Conservation (phyloP, 805 yeast species). For the Wickerhamomyces queroliae region DNA sequence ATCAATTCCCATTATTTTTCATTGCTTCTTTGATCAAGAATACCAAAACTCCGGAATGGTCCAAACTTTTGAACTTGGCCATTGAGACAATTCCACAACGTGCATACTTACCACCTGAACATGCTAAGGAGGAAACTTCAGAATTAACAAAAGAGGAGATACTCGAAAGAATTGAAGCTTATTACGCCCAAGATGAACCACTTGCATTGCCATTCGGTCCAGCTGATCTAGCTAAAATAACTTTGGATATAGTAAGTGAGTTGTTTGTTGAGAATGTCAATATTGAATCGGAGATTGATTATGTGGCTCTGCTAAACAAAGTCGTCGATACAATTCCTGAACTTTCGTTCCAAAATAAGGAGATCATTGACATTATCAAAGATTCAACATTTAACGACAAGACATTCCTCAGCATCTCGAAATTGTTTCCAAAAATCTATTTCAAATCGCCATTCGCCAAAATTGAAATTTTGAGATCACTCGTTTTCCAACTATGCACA, state of each 20-base stretch:
- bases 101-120: constrained; percentile 51
- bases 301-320: constrained; percentile 28
- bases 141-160: constrained; percentile 15
- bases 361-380: constrained; percentile 24
- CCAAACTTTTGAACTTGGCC: constrained; percentile 35
- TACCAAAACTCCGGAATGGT: constrained; percentile 24
- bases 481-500: constrained; percentile 16
- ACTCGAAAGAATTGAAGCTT: constrained; percentile 25
- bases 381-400: constrained; percentile 7
- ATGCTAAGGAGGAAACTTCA: constrained; percentile 23
- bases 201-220: constrained; percentile 32
- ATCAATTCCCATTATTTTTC: constrained; percentile 71
- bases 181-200: constrained; percentile 26
- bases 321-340: constrained; percentile 44
- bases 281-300: constrained; percentile 19
- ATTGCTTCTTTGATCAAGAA: constrained; percentile 35
- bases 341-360: constrained; percentile 27
- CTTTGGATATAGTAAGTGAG: constrained; percentile 27
- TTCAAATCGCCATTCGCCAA: constrained; percentile 22
- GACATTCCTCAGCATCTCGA: constrained; percentile 23
- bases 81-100: constrained; percentile 56
- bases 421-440: constrained; percentile 23
- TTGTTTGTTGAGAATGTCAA: constrained; percentile 20
- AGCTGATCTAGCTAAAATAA: constrained; percentile 37
- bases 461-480: constrained; percentile 10